These are phyloP conservation scores for Maudiozyma serrabonitensis DNA, from an alignment of 805 yeast species.

Conservation along the genomic window DNA sequence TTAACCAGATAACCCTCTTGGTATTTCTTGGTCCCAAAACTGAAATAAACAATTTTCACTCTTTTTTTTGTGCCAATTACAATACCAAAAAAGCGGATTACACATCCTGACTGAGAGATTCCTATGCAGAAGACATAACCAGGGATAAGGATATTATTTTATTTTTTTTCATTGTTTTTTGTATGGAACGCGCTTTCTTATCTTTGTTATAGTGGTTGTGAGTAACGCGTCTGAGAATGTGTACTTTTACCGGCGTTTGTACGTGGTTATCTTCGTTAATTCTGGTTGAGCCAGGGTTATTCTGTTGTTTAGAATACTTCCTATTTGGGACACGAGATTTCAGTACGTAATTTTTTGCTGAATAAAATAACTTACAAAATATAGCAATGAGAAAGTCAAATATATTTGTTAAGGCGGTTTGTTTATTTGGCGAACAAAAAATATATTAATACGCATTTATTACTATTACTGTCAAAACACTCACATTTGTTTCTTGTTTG, in stretches of 20 bases:
- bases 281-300: no score
- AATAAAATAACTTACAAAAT: neutral
- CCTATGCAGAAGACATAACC: neutral
- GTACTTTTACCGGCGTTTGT: neutral
- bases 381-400: no score
- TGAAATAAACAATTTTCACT: neutral
- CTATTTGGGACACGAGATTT: neutral
- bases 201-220: neutral
- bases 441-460: no score
- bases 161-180: neutral
- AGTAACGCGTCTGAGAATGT: neutral
- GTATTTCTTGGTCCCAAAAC: no score
- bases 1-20: no score
- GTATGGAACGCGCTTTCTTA: neutral
- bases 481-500: no score
- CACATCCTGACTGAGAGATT: neutral
- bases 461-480: no score
- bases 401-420: no score
- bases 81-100: neutral
- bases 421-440: no score
- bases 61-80: neutral
- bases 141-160: neutral
- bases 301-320: neutral
- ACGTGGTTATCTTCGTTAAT: neutral
- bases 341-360: neutral